Percentiles rank a stretch among this genome's conserved stretches.
These are phyloP conservation scores for Candida tunisiensis DNA, from an alignment of 1,139 yeast species.

Conservation along the genomic window DNA sequence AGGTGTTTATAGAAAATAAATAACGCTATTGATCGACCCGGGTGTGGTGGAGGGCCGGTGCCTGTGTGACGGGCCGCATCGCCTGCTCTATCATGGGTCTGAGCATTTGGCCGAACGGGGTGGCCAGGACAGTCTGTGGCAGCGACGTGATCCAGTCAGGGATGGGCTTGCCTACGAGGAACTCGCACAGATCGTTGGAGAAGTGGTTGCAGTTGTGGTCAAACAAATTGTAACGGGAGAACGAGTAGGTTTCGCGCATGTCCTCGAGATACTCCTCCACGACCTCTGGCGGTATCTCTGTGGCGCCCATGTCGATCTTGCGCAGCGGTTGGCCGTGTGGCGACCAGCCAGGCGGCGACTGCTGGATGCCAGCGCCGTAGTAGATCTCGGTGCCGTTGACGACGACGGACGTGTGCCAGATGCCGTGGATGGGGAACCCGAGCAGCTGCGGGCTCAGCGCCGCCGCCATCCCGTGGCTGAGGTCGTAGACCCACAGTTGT, in stretches of 20 bases:
- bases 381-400: conserved; percentile 36
- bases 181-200: conserved; percentile 39
- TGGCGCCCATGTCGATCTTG: conserved; percentile 36
- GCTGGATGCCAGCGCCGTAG: conserved; percentile 44
- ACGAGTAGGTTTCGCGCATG: conserved; percentile 29
- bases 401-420: conserved; percentile 53
- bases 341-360: conserved; percentile 32
- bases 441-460: conserved; percentile 14
- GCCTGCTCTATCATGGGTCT: neutral
- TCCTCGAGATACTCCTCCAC: conserved; percentile 37
- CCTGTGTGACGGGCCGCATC: neutral
- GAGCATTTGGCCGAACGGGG: conserved; percentile 43
- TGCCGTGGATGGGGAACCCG: conserved; percentile 33
- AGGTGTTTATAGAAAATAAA: no score
- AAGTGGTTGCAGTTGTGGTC: conserved; percentile 59
- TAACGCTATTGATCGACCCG: no score
- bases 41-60: no score
- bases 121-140: conserved; percentile 38
- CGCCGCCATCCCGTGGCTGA: conserved; percentile 31
- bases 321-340: conserved; percentile 44
- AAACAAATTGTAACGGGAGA: conserved; percentile 38
- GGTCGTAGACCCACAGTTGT: conserved; percentile 47
- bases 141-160: conserved; percentile 31
- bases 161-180: conserved; percentile 37
- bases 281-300: conserved; percentile 34